Base-by-base conservation (phyloP, 1,139 yeast genomes). In the Debaryomyces coudertii region DNA sequence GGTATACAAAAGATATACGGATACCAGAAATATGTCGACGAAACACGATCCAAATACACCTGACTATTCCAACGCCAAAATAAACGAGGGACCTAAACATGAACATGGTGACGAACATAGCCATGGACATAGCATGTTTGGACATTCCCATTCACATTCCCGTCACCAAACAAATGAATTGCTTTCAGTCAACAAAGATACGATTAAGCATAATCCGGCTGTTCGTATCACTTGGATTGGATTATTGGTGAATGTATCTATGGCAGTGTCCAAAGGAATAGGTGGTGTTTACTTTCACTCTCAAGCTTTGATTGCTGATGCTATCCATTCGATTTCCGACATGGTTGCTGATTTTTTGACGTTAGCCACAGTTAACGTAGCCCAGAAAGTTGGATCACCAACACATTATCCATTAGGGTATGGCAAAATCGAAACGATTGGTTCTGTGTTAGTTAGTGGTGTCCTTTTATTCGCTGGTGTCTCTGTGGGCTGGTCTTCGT, bases 231-330 rank as follows among this genome's bases (percentile, higher is more conserved):
- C 99, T 1, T 87, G 96, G 90, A 74, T 92, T 43, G 99, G 99
- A 0, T 74, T 93, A 36, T 67, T 85, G 27, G 90, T 88, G 44
- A 93, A 93, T 60, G 80, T 90, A 12, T 83, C 87, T 15, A 85
- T 93, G 86, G 97, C 96, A 0, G 72, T 80, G 5, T 85, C 95
- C 25, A 93, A 93, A 63, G 93, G 90, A 20, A 65, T 84, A 22
- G 98, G 98, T 22, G 99, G 99, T 2, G 76, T 90, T 14, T 83
- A 83, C 40, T 93, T 93, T 78, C 96, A 93, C 64, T 93, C 99
- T 0, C 97, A 92, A 65, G 93, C 97, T 0, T 76, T 93, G 48
- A 66, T 92, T 35, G 99, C 99, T 1, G 99, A 93, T 64, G 92
- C 98, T 0, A 85, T 90, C 33, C 98, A 92, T 65, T 92, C 97